Evolutionary conservation across 352 stramenopile species (phyloP).

Genomic region (Phytopythium helicoides): DNA sequence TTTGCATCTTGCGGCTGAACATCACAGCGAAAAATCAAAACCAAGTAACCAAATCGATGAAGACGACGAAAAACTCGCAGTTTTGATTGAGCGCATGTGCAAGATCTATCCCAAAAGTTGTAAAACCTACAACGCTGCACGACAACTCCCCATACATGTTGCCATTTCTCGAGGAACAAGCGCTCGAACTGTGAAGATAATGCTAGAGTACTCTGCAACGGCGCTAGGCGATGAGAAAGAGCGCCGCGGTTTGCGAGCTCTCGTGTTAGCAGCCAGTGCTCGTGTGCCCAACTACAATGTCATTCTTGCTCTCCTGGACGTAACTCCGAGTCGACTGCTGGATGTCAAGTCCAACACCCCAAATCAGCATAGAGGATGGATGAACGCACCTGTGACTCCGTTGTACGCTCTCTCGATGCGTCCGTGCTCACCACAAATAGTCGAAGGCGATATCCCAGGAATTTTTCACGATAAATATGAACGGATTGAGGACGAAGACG

Average conservation of each 20-base stretch:
- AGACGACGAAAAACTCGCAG: constrained; percentile 1
- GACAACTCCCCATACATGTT: constrained; percentile 47
- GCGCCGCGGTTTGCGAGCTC: constrained; percentile 29
- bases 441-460: constrained; percentile 15
- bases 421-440: constrained; percentile 23
- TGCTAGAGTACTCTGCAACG: constrained; percentile 34
- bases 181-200: constrained; percentile 16
- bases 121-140: constrained; percentile 43
- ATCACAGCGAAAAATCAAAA: no score
- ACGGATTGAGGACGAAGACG: constrained; percentile 45
- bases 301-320: constrained; percentile 35
- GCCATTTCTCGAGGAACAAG: constrained; percentile 25
- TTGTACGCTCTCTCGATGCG: constrained; percentile 48
- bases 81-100: constrained; percentile 16
- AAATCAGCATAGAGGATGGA: constrained; percentile 3
- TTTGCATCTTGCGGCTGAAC: constrained; percentile 51
- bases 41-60: no score
- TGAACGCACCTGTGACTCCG: constrained; percentile 27
- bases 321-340: constrained; percentile 22
- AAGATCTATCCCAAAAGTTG: constrained; percentile 23
- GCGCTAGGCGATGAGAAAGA: constrained; percentile 30
- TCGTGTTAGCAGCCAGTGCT: constrained; percentile 43
- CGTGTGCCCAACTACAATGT: constrained; percentile 25
- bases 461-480: constrained; percentile 45
- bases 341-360: background rate